A percentile compares a stretch with the other conserved stretches of the same genome.
Conservation (phyloP, 2,329 filamentous ascomycete species). For the Chlorencoelia australis region DNA sequence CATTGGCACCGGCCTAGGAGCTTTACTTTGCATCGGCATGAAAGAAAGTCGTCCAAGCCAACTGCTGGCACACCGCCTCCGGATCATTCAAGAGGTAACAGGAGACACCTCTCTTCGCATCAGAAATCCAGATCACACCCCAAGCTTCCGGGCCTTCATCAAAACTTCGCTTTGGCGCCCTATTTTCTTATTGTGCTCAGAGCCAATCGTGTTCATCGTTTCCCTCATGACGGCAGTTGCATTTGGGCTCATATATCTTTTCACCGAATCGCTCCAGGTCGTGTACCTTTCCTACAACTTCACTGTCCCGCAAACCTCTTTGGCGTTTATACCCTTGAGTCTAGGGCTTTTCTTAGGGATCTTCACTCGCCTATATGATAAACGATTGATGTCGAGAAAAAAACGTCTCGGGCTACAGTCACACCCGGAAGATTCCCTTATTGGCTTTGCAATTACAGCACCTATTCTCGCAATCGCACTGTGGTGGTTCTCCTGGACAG, state of each 20-base stretch:
- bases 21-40: slow-evolving; percentile 29
- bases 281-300: slow-evolving; percentile 32
- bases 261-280: slow-evolving; percentile 33
- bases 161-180: slow-evolving; percentile 33
- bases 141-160: slow-evolving; percentile 29
- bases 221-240: slow-evolving; percentile 34
- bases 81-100: slow-evolving; percentile 10
- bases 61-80: slow-evolving; percentile 30
- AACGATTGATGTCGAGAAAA: slow-evolving; percentile 23
- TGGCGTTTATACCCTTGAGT: slow-evolving; percentile 32
- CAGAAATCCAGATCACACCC: slow-evolving; percentile 31
- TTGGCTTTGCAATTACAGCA: slow-evolving; percentile 36
- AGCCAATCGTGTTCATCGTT: slow-evolving; percentile 36
- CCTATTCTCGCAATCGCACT: slow-evolving; percentile 34
- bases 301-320: slow-evolving; percentile 25
- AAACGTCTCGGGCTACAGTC: slow-evolving; percentile 3
- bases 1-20: slow-evolving; percentile 28
- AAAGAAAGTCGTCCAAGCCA: slow-evolving; percentile 36
- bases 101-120: slow-evolving; percentile 21
- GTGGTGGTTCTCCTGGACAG: slow-evolving; percentile 37
- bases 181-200: slow-evolving; percentile 33
- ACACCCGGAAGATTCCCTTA: slow-evolving; percentile 38
- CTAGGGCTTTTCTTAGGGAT: slow-evolving; percentile 33
- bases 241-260: slow-evolving; percentile 39
- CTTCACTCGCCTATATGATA: slow-evolving; percentile 34